Base-by-base conservation (phyloP, 129 eudicot species). In the Erigeron canadensis region DNA sequence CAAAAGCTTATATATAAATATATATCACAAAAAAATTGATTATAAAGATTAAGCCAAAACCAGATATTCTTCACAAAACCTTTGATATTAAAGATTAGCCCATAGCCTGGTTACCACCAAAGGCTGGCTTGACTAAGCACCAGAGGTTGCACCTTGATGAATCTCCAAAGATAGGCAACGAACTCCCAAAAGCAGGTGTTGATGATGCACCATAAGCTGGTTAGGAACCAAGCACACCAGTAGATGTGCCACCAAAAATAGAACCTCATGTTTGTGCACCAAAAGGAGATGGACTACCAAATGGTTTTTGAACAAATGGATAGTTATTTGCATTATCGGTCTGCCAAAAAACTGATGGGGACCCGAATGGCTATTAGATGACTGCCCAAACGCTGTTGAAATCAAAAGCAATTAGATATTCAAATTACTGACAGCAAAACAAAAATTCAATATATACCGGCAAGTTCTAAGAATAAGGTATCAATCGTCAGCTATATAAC, bases 331-430 rank as follows among this genome's bases (percentile, higher is more conserved):
- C 83, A 75, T 62, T 86, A 74, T 19, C 89, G 63, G 21, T 75
- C 77, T 94, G 99, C 80, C 97, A 96, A 79, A 94, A 94, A 78
- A 74, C 88, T 47, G 98, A 81, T 62, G 84, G 96, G 46, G 96
- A 84, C 75, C 93, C 97, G 72, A 89, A 94, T 23, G 90, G 75
- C 89, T 87, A 79, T 79, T 81, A 42, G 97, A 82, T 45, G 96
- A 84, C 85, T 90, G 98, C 89, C 91, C 94, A 71, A 94, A 94
- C 72, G 91, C 97, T 94, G 91, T 61, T 18, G 41, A 61, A 40
- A 53, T 10, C 54, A 77, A 15, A 70, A 70, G 38, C 59, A 50
- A 63, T 61, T 50, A 77, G 17, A 69, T n/a, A 38, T 16, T 28
- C 8, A 47, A 13, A 16, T 47, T 47, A 6, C 17, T 47, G 7